phyloP scores from a whole-genome alignment of 805 yeast genomes.

The Metschnikowia matae region DNA sequence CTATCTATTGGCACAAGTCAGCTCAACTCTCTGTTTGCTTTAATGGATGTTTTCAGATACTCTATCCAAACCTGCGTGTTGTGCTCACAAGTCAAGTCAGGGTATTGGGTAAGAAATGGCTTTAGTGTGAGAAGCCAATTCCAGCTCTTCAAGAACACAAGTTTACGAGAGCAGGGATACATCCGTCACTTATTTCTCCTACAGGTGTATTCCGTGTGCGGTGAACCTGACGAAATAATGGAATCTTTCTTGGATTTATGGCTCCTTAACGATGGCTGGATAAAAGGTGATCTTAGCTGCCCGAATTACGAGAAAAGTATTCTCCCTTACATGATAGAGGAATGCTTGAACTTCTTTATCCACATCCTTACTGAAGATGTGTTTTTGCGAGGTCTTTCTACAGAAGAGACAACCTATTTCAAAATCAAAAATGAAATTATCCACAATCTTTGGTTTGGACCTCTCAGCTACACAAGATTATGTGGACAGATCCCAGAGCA shows the following conservation, averaged over 20 bases:
- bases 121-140: slow-evolving; percentile 73
- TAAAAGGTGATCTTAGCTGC: slow-evolving; percentile 8
- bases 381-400: slow-evolving; percentile 47
- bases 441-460: slow-evolving; percentile 76
- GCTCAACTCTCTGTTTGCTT: not conserved
- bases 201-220: slow-evolving; percentile 55
- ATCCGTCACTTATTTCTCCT: slow-evolving; percentile 70
- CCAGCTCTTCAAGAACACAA: slow-evolving; percentile 71
- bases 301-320: slow-evolving; percentile 42
- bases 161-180: slow-evolving; percentile 79
- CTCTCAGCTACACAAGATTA: slow-evolving; percentile 66
- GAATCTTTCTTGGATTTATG: slow-evolving; percentile 64
- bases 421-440: slow-evolving; percentile 68
- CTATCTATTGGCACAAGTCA: not conserved
- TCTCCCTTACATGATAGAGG: slow-evolving; percentile 69
- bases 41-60: slow-evolving; percentile 54
- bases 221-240: slow-evolving; percentile 52
- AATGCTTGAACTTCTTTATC: slow-evolving; percentile 65
- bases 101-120: slow-evolving; percentile 95
- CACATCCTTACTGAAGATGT: slow-evolving; percentile 65
- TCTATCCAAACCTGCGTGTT: slow-evolving; percentile 74
- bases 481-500: slow-evolving; percentile 72
- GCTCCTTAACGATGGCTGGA: slow-evolving; percentile 47
- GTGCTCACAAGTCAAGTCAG: slow-evolving; percentile 79
- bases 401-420: slow-evolving; percentile 45